Percentiles rank a stretch among this genome's conserved stretches.
phyloP scores from a whole-genome alignment of 257 asterid species.

The Hygrophila difformis region DNA sequence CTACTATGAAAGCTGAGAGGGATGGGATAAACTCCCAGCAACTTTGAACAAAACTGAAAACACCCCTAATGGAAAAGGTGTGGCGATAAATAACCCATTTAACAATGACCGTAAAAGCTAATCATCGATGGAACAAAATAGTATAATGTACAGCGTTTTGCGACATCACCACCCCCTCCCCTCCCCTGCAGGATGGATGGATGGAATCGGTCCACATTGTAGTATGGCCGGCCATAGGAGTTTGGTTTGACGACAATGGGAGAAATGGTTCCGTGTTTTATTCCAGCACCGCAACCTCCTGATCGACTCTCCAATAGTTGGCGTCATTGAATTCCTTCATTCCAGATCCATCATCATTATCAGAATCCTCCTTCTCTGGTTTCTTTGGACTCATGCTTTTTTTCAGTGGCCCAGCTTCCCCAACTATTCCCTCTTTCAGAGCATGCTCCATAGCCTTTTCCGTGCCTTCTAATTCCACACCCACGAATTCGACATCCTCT shows the following conservation, averaged over 20 bases:
- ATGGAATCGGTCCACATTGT: constrained; percentile 11
- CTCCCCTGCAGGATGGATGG: constrained; percentile 12
- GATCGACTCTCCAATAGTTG: constrained; percentile 77
- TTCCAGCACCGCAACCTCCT: constrained; percentile 55
- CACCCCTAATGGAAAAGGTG: neutral
- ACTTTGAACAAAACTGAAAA: neutral
- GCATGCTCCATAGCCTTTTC: constrained; percentile 70
- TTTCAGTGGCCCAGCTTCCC: constrained; percentile 59
- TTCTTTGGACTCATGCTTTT: constrained; percentile 29
- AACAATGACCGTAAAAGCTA: constrained; percentile 24
- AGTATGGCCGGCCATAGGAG: no score
- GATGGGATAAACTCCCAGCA: neutral
- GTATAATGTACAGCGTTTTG: constrained; percentile 26
- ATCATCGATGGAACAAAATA: constrained; percentile 24
- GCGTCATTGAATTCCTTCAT: constrained; percentile 52
- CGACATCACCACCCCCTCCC: constrained; percentile 10
- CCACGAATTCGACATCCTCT: constrained; percentile 97
- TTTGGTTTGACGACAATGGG: neutral
- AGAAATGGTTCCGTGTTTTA: constrained; percentile 11
- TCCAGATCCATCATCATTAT: constrained; percentile 34
- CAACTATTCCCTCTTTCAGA: constrained; percentile 58
- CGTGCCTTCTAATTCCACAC: constrained; percentile 83
- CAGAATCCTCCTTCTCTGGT: constrained; percentile 36
- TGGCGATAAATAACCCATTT: constrained; percentile 24
- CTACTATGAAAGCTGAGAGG: neutral